A percentile compares a stretch with the other conserved stretches of the same genome.
phyloP scores from a whole-genome alignment of 306 rosid genomes.

The Fragaria nilgerrensis region DNA sequence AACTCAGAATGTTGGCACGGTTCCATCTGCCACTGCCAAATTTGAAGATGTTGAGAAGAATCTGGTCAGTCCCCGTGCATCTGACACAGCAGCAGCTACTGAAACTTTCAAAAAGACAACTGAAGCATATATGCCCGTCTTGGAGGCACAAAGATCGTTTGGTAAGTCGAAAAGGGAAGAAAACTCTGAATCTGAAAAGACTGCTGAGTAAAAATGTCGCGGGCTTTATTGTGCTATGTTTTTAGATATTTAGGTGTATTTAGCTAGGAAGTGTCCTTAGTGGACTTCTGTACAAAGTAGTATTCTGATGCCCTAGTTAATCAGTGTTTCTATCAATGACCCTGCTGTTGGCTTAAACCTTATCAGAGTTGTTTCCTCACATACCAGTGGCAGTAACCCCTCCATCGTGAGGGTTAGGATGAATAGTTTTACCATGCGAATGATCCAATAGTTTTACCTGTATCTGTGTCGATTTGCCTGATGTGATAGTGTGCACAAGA shows the following conservation, averaged over 20 bases:
- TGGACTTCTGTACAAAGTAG: not conserved
- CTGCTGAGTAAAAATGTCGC: slow-evolving; percentile 30
- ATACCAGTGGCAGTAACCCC: not conserved
- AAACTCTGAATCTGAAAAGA: slow-evolving; percentile 38
- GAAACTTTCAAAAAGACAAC: slow-evolving; percentile 44
- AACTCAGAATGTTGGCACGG: slow-evolving; percentile 44
- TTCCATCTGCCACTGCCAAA: slow-evolving; percentile 68
- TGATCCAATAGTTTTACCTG: not conserved
- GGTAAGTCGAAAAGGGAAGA: slow-evolving; percentile 56
- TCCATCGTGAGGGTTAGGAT: not conserved
- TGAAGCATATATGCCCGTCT: slow-evolving; percentile 49
- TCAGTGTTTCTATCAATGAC: not conserved
- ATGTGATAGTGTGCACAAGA: not conserved
- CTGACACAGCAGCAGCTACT: slow-evolving; percentile 44
- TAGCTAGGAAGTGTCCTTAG: not conserved
- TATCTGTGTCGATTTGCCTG: not conserved
- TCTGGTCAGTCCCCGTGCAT: slow-evolving; percentile 57
- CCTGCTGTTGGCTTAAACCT: not conserved
- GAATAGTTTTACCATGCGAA: not conserved
- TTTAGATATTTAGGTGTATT: not conserved
- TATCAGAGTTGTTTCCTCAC: not conserved
- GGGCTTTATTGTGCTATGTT: not conserved
- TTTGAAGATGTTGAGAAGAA: slow-evolving; percentile 70
- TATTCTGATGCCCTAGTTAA: not conserved
- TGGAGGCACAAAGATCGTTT: slow-evolving; percentile 58